Base-by-base conservation (phyloP, 2,329 filamentous ascomycete species). In the Xylariales sp. region DNA sequence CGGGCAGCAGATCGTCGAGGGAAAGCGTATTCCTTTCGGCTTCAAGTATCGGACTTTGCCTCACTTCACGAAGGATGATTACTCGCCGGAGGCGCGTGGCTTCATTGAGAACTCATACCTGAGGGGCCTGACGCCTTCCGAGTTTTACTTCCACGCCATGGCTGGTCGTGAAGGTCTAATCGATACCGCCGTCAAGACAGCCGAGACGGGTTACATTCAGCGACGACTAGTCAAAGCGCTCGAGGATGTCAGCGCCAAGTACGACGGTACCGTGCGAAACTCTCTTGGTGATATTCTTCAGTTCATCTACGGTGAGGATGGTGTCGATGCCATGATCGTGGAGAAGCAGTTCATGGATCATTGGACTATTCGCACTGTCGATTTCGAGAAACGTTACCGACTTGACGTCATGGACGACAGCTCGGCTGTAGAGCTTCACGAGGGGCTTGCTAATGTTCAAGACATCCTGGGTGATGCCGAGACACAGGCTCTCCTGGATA, bases 101-200 rank as follows among this genome's bases (percentile, higher is more conserved):
- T 98, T 98, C 59, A 93, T 98, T 15, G 93, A 98, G 66, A 98
- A 98, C 68, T 98, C 93, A 0, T 98, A 98, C 56, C 79, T 98
- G 10, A 87, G 93, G 72, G 93, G 93, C 42, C 71, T 98, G 45
- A 98, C 94, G 0, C 93, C 93, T 0, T 84, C 87, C 1, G 93
- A 98, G 55, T 98, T 98, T 70, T 98, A 96, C 73, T 98, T 98
- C 77, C 93, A 98, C 78, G 93, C 93, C 60, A 98, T 98, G 93
- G 93, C 93, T 74, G 93, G 93, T 88, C 83, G 93, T 73, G 93
- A 98, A 69, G 93, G 93, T 95, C 76, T 98, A 42, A 98, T 98
- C 55, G 93, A 98, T 76, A 98, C 93, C 39, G 93, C 93, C 51
- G 94, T 98, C 68, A 98, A 98, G 78, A 98, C 93, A 51, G 93